These are phyloP conservation scores for Tylopilus cervinicoccineus DNA, from an alignment of 768 basidiomycete genomes.

Conservation along the genomic window DNA sequence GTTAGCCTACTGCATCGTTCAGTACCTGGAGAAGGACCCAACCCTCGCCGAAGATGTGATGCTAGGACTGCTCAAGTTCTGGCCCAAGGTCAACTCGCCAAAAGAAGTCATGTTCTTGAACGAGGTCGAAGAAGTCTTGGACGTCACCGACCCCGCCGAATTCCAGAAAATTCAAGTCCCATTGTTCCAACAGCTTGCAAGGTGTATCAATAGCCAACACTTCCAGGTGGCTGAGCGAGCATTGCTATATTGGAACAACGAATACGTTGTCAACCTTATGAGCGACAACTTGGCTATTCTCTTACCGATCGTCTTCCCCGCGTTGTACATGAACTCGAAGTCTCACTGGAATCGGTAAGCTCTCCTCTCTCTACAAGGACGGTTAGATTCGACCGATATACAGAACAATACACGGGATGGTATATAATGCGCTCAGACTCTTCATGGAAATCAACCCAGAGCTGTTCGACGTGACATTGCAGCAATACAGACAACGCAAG, in stretches of 20 bases:
- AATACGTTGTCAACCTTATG: slow-evolving; percentile 99
- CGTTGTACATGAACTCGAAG: slow-evolving; percentile 92
- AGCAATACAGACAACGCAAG: slow-evolving; percentile 87
- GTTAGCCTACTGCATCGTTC: slow-evolving; percentile 97
- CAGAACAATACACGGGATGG: slow-evolving; percentile 98
- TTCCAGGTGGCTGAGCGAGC: slow-evolving; percentile 99
- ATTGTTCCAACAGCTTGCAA: slow-evolving; percentile 89
- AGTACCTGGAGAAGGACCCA: slow-evolving; percentile 96
- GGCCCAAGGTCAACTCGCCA: slow-evolving; percentile 99
- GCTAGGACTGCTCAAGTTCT: slow-evolving; percentile 91
- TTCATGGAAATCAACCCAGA: slow-evolving; percentile 99
- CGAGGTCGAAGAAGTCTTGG: slow-evolving; percentile 97
- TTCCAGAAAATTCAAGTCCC: slow-evolving; percentile 94
- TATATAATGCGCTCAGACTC: slow-evolving; percentile 95
- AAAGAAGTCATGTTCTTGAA: slow-evolving; percentile 99
- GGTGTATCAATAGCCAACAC: slow-evolving; percentile 98
- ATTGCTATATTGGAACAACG: slow-evolving; percentile 98
- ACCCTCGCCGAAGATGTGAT: slow-evolving; percentile 92
- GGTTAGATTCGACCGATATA: slow-evolving; percentile 8
- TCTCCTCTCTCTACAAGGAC: not conserved
- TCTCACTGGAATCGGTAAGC: slow-evolving; percentile 97
- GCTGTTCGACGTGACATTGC: slow-evolving; percentile 90
- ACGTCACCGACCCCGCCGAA: slow-evolving; percentile 94
- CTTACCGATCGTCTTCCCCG: slow-evolving; percentile 95
- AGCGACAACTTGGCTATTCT: slow-evolving; percentile 88